Conservation (phyloP, 75 land plant genomes). For the Ceratopteris richardii region DNA sequence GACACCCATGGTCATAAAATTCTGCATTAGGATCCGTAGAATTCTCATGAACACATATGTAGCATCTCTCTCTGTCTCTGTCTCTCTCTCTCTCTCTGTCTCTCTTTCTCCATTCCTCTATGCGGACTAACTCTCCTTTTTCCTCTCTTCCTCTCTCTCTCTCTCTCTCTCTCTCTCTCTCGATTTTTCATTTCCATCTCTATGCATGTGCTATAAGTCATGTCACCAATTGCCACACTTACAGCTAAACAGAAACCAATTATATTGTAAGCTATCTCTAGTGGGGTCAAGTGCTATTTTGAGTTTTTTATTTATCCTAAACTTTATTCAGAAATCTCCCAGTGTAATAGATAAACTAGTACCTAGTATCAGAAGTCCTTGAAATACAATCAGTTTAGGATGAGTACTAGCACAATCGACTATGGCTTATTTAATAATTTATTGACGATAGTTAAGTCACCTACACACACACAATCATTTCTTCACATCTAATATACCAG, state of each 20-base stretch:
- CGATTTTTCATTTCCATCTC: no score
- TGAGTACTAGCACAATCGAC: no score
- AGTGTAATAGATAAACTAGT: constrained; percentile 37
- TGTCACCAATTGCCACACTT: constrained; percentile 42
- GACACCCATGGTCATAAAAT: no score
- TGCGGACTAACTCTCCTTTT: no score
- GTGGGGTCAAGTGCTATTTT: constrained; percentile 50
- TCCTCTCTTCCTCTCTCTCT: no score
- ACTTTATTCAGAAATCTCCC: constrained; percentile 74
- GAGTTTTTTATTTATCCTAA: constrained; percentile 63
- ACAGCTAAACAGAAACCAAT: constrained; percentile 59
- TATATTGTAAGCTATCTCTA: constrained; percentile 68
- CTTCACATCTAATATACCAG: background rate
- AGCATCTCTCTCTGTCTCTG: no score
- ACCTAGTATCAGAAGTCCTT: background rate
- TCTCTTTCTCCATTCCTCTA: no score
- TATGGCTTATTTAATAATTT: background rate
- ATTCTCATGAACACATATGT: no score
- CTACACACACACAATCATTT: background rate
- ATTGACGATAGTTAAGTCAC: background rate
- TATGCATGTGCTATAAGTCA: constrained; percentile 74
- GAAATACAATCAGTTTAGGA: background rate
- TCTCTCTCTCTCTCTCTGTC: no score
- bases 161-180: no score
- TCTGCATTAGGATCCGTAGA: no score